Evolutionary conservation across 192 early-diverging fungal genomes (phyloP), one percentile per base, ranked within the genome.

Genomic region (Entrophospora sp.): DNA sequence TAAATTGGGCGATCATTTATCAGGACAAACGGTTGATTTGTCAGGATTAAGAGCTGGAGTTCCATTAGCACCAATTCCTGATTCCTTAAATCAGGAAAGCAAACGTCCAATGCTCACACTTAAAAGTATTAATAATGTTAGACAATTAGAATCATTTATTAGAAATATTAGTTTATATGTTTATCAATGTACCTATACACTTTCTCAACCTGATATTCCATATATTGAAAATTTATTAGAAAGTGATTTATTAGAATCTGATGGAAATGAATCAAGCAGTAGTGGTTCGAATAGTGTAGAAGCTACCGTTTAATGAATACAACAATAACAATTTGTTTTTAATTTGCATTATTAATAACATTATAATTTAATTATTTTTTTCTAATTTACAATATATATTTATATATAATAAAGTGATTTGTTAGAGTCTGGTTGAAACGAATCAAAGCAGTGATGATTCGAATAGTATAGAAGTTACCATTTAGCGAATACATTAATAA

Each of bases 51-150:
- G 24, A 61, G 32, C 59, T 20, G 38, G 24, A 28, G 20, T 38
- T n/a, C 59, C 37, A n/a, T 9, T 42, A 61, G n/a, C 27, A 12
- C 30, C 43, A 16, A 14, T 38, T 45, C 36, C 61, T 44, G 31
- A 31, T 43, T 18, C 61, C 0, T 57, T 69, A 27, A 58, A 59
- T 24, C 69, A 73, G 14, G 71, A 68, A 42, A 27, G 84, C 37
- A 87, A 86, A 61, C 80, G 90, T 28, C 91, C 93, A 0, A 80
- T 93, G 71, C 67, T 95, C 42, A 85, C 87, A n/a, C 80, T 84
- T 69, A 75, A 83, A 2, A 77, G 78, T 30, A 84, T 91, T 22
- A 55, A 74, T n/a, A 79, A 78, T 30, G 80, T 89, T n/a, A 74
- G 77, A 13, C 83, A 93, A 62, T 81, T 95, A 1, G 82, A 86